Conservation (phyloP, 2,329 filamentous ascomycete genomes). For the Arthrocladium fulminans region DNA sequence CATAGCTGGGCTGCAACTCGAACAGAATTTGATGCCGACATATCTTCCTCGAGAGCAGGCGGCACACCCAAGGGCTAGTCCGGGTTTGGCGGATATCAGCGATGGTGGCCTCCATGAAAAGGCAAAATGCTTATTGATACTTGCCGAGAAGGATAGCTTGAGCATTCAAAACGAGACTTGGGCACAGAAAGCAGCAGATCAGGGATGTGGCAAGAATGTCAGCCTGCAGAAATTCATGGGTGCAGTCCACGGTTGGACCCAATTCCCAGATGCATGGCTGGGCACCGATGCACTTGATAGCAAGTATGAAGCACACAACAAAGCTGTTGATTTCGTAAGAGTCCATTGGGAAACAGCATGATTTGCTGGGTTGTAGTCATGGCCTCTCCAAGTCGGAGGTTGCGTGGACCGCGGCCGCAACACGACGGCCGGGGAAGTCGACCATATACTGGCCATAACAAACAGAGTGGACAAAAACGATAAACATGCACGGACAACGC, state of each 20-base stretch:
- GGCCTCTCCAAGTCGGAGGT: background rate
- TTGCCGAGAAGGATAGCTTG: conserved; percentile 21
- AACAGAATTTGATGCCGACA: conserved; percentile 21
- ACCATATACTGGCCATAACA: background rate
- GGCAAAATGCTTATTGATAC: conserved; percentile 19
- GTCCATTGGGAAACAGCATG: background rate
- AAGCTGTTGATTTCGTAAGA: conserved; percentile 8
- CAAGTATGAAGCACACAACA: conserved; percentile 7
- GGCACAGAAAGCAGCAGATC: conserved; percentile 19
- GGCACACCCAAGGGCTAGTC: conserved; percentile 18
- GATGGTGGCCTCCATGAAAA: conserved; percentile 17
- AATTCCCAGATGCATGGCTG: conserved; percentile 22
- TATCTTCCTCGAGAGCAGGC: conserved; percentile 18
- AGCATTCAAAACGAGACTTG: conserved; percentile 18
- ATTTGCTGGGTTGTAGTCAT: background rate
- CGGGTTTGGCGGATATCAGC: conserved; percentile 18
- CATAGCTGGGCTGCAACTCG: conserved; percentile 17
- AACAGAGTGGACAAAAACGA: background rate
- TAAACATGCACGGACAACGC: background rate
- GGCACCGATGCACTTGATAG: conserved; percentile 11
- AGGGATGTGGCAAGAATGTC: conserved; percentile 16
- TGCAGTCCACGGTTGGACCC: conserved; percentile 22
- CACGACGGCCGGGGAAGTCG: background rate
- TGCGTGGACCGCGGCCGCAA: background rate
- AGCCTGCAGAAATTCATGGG: conserved; percentile 18